Evolutionary conservation across 106 monocot species (phyloP), one percentile per base, ranked within the genome.

Genomic region (Dioscorea zingiberensis): DNA sequence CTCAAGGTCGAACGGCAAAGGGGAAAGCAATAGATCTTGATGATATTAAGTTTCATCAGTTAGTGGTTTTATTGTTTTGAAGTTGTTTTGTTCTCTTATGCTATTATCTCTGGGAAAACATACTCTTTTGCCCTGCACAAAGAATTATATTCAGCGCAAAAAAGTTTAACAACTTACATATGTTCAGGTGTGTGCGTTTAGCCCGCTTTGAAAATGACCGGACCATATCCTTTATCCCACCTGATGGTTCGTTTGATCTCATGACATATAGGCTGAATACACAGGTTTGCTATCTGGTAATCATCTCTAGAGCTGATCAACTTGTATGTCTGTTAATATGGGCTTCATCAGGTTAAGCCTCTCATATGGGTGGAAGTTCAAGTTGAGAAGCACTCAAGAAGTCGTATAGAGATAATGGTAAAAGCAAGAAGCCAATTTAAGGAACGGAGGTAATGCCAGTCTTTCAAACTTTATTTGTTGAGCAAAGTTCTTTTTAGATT

Each of bases 21-120:
- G 94, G 94, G 53, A 95, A 95, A 76, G 90, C 94, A 16, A 95
- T 95, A 63, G 94, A 95, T 78, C 61, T 95, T 65, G 94, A 95
- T 83, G 94, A 95, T 68, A 95, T 95, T 45, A 95, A 95, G 69
- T 95, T 95, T 65, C 94, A 95, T 57, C 94, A 95, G 94, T 95
- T 78, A 60, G 82, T 65, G 10, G 10, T 38, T 38, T 38, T 2
- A 8, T 10, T 38, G 38, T 38, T 38, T 38, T 38, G 1, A 38
- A 38, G 3, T 38, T 38, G 38, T 38, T 8, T 38, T 38, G 38
- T 10, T 38, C 38, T 6, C 10, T 6, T 38, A 38, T 38, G 38
- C n/a, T n/a, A n/a, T n/a, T n/a, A n/a, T n/a, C n/a, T n/a, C n/a
- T n/a, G n/a, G n/a, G n/a, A 10, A 38, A 10, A 10, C 38, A 38